Conservation (phyloP, 139 green algal species). For the Raphidocelis subcapitata region DNA sequence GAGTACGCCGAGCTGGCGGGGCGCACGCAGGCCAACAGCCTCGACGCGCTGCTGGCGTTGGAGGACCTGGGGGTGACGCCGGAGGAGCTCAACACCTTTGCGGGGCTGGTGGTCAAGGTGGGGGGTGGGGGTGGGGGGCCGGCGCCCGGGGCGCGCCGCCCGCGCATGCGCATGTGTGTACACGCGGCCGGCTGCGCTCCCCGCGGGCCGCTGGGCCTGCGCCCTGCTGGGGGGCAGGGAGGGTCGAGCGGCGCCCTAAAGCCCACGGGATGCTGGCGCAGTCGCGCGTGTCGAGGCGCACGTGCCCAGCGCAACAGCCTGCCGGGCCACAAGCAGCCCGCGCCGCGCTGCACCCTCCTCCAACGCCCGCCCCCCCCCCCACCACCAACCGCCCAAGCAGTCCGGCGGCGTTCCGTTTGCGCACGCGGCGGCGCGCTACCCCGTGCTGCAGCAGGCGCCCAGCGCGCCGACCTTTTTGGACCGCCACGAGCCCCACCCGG, state of each 20-base stretch:
- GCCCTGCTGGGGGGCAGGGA: no score
- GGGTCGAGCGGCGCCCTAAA: no score
- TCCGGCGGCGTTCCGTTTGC: slow-evolving; percentile 65
- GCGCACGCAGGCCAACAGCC: slow-evolving; percentile 64
- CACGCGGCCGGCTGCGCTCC: not conserved
- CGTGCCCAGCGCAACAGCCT: no score
- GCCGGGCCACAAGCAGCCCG: no score
- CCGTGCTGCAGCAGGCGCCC: slow-evolving; percentile 40
- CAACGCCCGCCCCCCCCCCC: no score
- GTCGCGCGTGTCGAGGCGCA: no score
- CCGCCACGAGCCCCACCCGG: slow-evolving; percentile 50
- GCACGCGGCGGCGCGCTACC: slow-evolving; percentile 61
- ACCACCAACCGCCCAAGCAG: no score
- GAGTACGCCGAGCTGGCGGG: slow-evolving; percentile 75
- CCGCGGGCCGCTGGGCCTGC: not conserved
- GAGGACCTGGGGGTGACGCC: slow-evolving; percentile 68
- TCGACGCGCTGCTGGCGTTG: slow-evolving; percentile 73
- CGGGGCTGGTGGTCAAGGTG: slow-evolving; percentile 24
- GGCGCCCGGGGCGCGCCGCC: not conserved
- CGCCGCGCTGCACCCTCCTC: no score
- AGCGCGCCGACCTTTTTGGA: slow-evolving; percentile 60
- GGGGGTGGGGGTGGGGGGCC: not conserved
- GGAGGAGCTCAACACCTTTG: slow-evolving; percentile 48
- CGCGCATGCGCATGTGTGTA: not conserved
- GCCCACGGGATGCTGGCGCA: no score